phyloP scores from a whole-genome alignment of 2,329 filamentous ascomycete species.

The Tolypocladium amazonense region DNA sequence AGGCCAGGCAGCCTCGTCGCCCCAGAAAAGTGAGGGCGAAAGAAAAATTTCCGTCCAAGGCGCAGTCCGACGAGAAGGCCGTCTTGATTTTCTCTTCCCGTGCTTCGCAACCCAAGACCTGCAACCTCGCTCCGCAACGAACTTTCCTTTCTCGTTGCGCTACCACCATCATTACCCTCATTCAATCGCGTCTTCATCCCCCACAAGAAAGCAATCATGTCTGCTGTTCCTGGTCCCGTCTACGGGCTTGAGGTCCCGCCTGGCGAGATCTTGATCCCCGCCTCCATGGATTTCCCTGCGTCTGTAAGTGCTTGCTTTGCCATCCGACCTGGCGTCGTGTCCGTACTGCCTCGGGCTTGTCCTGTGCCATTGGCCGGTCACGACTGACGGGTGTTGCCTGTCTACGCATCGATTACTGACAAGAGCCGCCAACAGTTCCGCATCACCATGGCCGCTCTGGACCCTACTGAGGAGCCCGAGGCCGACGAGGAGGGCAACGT shows the following conservation, averaged over 20 bases:
- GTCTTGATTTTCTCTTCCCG: neutral
- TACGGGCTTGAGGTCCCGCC: constrained; percentile 88
- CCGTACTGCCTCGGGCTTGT: neutral
- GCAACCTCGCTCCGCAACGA: neutral
- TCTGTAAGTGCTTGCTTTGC: constrained; percentile 50
- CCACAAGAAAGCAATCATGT: constrained; percentile 31
- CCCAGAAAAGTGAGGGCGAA: constrained; percentile 2
- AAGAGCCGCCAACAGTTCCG: constrained; percentile 56
- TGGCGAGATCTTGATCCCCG: constrained; percentile 73
- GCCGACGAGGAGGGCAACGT: constrained; percentile 51
- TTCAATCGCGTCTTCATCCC: neutral
- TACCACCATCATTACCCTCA: neutral
- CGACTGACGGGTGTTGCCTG: neutral
- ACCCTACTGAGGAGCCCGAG: constrained; percentile 69
- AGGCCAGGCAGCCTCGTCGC: constrained; percentile 2
- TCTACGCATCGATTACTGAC: constrained; percentile 14
- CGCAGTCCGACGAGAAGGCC: neutral
- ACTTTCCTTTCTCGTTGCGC: neutral
- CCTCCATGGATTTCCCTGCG: constrained; percentile 67
- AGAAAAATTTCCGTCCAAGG: constrained; percentile 15
- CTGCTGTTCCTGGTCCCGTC: constrained; percentile 60
- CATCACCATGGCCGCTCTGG: constrained; percentile 97
- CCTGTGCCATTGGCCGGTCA: neutral
- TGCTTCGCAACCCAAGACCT: neutral
- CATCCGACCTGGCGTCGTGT: neutral